Evolutionary conservation across 352 stramenopile genomes (phyloP), one percentile per base, ranked within the genome.

Genomic region (Pythium insidiosum): DNA sequence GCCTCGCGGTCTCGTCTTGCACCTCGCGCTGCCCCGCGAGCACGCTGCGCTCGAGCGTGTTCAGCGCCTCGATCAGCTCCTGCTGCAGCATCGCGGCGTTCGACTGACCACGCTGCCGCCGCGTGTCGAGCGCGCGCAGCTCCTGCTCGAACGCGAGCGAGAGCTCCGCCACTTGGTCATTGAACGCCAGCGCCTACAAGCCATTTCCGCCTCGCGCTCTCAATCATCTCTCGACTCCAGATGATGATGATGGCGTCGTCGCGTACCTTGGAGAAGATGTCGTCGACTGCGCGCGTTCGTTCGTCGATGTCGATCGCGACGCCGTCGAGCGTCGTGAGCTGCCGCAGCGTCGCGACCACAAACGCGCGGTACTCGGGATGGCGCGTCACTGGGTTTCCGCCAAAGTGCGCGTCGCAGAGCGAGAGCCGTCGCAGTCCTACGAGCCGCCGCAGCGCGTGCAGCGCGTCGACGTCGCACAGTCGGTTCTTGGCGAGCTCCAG

Each of bases 351-450:
- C 5, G 77, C 70, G n/a, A 94, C 49, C 4, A 73, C 65, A 22
- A 82, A 71, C 6, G 59, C 57, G 7, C 80, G 73, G 57, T 96
- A 96, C 21, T 87, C 76, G 16, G 66, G 67, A 19, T 81, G 68
- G 12, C 30, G 37, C 3, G 75, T 58, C 18, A 95, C 67, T 31
- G 82, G 82, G 40, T 89, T 95, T 1, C 63, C 66, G 2, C 86
- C 86, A 51, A 94, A 96, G 43, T 95, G 78, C 6, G 78, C 68
- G 45, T 94, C 83, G n/a, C 61, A 10, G 20, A 96, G 77, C 3
- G 63, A 61, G 30, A 95, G 48, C 1, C 61, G 48, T 15, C 64
- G 64, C 18, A 96, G 61, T 19, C 55, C 57, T 3, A 87, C 55
- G 10, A 94, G 53, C 28, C 62, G 66, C 1, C 63, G 61, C 30